Base-by-base conservation (phyloP, 202 grass and related monocot species). In the Setaria viridis region DNA sequence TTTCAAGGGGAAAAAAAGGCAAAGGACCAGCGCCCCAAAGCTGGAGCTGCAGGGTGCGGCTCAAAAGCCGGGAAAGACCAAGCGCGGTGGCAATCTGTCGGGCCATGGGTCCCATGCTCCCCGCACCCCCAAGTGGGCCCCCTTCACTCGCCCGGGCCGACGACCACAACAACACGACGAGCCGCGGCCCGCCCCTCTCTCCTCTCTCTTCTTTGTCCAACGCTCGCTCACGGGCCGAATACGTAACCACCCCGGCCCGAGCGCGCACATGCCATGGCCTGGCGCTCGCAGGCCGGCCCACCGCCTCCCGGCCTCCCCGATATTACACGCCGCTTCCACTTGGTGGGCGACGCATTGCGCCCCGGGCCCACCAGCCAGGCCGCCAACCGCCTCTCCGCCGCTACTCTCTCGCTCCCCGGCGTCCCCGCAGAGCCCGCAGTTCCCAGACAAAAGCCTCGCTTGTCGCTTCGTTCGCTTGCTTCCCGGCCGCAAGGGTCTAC, bases 51-150 rank as follows among this genome's bases (percentile, higher is more conserved):
- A 45, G 21, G 3, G 37, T 43, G 66, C 66, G 53, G 51, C 66
- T 71, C 51, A 70, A 71, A 70, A 71, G 7, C 37, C 66, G 66
- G 79, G 66, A 82, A 71, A 82, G 79, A 20, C 37, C 79, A 17
- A 81, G 50, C 21, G 32, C 25, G 19, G 34, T 45, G 65, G 50
- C 65, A 56, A 58, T 41, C 66, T 82, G 53, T 71, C 66, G 66
- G 66, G n/a, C 79, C 65, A 59, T 57, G 41, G 79, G 51, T 46
- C 51, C 79, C 79, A 70, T 55, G 47, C 47, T 55, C 48, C 19
- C 48, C 20, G 62, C 78, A 32, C 15, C 0, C 57, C 76, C 29
- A 54, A 49, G 9, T n/a, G 42, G 19, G 20, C 67, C 42, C 67
- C 2, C 10, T 11, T 11, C n/a, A 25, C 42, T 13, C 39, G 4